Conservation (phyloP, 257 asterid genomes). For the Gynochthodes officinalis region DNA sequence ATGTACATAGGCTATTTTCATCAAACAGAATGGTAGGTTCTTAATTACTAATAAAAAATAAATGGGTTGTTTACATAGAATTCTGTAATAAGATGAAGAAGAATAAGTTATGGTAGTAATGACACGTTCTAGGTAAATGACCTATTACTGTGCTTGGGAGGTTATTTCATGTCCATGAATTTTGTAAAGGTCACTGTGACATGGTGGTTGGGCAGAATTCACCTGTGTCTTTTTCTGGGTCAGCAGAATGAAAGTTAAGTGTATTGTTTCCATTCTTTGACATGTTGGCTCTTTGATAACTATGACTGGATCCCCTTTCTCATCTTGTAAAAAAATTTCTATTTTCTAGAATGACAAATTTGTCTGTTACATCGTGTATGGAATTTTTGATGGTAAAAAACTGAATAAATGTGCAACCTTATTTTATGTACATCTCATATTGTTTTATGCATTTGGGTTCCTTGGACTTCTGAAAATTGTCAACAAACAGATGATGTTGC, state of each 20-base stretch:
- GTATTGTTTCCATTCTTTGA: too few species aligned
- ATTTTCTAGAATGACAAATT: not conserved
- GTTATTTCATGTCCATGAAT: not conserved
- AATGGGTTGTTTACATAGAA: not conserved
- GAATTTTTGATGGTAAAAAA: not conserved
- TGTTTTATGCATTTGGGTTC: not conserved
- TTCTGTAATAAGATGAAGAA: not conserved
- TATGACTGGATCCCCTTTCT: not conserved
- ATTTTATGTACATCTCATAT: not conserved
- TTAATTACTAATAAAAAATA: not conserved
- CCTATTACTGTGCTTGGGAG: not conserved
- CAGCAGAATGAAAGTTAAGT: not conserved
- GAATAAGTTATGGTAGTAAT: not conserved
- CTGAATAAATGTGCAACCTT: not conserved
- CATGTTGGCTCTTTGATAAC: too few species aligned
- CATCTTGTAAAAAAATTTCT: not conserved
- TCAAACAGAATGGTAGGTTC: too few species aligned
- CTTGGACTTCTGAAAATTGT: not conserved
- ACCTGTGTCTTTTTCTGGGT: not conserved
- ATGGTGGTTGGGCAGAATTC: not conserved
- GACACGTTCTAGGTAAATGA: not conserved
- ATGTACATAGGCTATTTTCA: too few species aligned
- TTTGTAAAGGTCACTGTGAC: not conserved
- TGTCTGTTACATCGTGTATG: not conserved
- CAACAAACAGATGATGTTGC: not conserved